Base-by-base conservation (phyloP, 2,329 filamentous ascomycete genomes). In the Pseudogymnoascus sp. region DNA sequence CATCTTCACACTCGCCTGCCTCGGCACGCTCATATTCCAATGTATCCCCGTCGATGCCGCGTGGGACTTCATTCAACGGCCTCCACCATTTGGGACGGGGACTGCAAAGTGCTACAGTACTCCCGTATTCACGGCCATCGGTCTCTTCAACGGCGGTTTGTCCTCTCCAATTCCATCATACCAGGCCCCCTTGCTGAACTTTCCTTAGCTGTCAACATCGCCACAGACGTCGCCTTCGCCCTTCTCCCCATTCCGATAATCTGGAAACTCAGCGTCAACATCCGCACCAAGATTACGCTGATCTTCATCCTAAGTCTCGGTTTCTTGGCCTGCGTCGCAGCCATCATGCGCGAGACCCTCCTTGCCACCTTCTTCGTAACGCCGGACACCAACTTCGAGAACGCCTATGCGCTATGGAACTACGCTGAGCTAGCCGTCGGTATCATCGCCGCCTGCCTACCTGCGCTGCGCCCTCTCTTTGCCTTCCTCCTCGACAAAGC, bases 1-100 rank as follows among this genome's bases (percentile, higher is more conserved):
- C 3, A 64, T 72, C 9, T 76, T 81, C 58, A 76, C 74, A 1
- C 62, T 80, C 4, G 71, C 74, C 8, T 80, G 78, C 66, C 69
- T 73, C 3, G 71, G 75, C n/a, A 80, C 79, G 2, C 67, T 82
- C 42, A 74, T 81, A 14, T 79, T 81, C 66, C 74, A 78, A 61
- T 82, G 80, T 64, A 61, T 74, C 19, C 79, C 79, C 0, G 71
- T 81, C 5, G 60, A 67, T 11, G 78, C 79, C 7, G 72, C 72
- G 0, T 82, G 80, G 80, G 72, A 80, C 62, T 65, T 69, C 7
- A 64, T 65, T 1, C 62, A 76, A 0, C 70, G 70, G n/a, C 70
- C 72, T 19, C 45, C 45, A 16, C 45, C 45, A 30, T 16, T 52
- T 5, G 45, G 45, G 25, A 52, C 23, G 2, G 45, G 45, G 5